These are phyloP conservation scores for Hanseniaspora vineae DNA, from an alignment of 805 yeast species.

Conservation along the genomic window DNA sequence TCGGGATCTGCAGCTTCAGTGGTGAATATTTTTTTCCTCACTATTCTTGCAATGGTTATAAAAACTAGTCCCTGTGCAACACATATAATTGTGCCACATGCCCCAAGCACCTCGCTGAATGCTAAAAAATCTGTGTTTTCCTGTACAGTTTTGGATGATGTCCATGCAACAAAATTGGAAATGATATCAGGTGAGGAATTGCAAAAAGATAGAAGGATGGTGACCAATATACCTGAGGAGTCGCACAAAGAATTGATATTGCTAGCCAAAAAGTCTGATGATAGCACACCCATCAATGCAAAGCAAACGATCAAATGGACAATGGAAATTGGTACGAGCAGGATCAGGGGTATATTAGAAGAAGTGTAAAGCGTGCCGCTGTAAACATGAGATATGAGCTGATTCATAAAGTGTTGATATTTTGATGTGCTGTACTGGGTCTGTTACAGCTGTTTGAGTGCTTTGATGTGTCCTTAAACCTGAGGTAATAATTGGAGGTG, in stretches of 20 bases:
- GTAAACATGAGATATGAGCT: not conserved
- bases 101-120: conserved; percentile 25
- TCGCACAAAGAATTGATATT: conserved; percentile 14
- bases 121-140: conserved; percentile 16
- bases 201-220: conserved; percentile 24
- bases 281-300: conserved; percentile 22
- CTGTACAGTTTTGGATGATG: conserved; percentile 3
- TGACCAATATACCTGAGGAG: conserved; percentile 16
- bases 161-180: conserved; percentile 26
- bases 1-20: conserved; percentile 11
- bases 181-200: conserved; percentile 26
- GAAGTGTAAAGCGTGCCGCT: not conserved
- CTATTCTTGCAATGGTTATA: conserved; percentile 7
- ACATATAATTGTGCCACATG: conserved; percentile 25
- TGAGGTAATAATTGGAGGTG: too few species aligned
- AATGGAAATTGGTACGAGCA: conserved; percentile 12
- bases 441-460: too few species aligned
- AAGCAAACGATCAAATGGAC: conserved; percentile 18
- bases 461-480: too few species aligned
- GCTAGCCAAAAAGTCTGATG: conserved; percentile 24
- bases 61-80: conserved; percentile 23
- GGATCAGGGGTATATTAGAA: not conserved
- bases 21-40: conserved; percentile 3
- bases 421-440: too few species aligned
- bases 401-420: too few species aligned